Base-by-base conservation (phyloP, 495 filamentous ascomycete genomes). In the Neurospora sp. region DNA sequence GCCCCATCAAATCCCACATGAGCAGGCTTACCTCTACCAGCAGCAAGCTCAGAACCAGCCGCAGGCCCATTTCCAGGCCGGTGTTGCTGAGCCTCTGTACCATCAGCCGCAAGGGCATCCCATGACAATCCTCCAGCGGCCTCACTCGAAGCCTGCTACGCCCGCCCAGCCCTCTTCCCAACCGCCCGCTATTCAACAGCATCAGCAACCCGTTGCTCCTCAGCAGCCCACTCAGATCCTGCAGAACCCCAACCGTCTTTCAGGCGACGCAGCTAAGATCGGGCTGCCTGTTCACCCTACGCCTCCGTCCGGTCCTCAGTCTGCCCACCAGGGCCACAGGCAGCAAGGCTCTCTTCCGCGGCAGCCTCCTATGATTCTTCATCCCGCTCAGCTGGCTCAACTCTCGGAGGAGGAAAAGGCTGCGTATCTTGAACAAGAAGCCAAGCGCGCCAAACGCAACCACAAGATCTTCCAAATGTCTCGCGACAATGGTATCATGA, bases 391-490 rank as follows among this genome's bases (percentile, higher is more conserved):
- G 77, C 86, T 95, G 35, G 85, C 92, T 72, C 85, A 92, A 42
- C 84, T 97, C 70, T 89, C 91, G n/a, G 91, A 95, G 74, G 91
- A 93, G 70, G 87, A 91, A 70, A 93, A 94, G 74, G 86, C 90
- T 18, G 88, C 90, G 16, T 97, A 93, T 79, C 81, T 97, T 73
- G 88, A 92, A 74, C 96, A 97, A 76, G 96, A 98, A 80, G 94
- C 95, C 11, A 97, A 94, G 82, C 90, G 96, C 69, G 93, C 96
- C 4, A 99, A 99, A 84, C 90, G 96, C 39, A 98, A 98, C 79
- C 95, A 98, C 85, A 99, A 99, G 85, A 99, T 99, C 72, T 93
- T 93, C 78, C 87, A 96, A 35, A 85, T 99, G 35, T 97, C 96
- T 9, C 93, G 91, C 77, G 95, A 96, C 77, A 98, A 99, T 79